Percentiles rank a stretch among this genome's conserved stretches.
Evolutionary conservation across 139 green algal species (phyloP).

Genomic region (Microglena sp.): DNA sequence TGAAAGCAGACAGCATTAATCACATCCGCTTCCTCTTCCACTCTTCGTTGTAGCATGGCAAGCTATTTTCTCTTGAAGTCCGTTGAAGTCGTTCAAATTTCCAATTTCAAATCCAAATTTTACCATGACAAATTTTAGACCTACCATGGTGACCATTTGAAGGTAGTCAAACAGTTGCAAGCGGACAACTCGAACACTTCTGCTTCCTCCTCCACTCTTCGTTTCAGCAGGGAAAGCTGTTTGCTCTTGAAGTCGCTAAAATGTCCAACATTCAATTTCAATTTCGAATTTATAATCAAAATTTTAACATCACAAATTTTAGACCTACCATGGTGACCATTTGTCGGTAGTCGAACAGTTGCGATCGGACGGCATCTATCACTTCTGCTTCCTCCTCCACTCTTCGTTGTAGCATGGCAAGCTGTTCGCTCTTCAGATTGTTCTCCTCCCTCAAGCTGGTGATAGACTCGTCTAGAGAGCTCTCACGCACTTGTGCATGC

Average conservation of each 20-base stretch:
- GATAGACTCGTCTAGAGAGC: slow-evolving; percentile 6
- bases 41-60: slow-evolving; percentile 9
- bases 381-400: slow-evolving; percentile 30
- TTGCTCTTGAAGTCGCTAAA: slow-evolving; percentile 9
- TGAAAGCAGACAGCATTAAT: slow-evolving; percentile 25
- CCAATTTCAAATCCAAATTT: no score
- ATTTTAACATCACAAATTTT: no score
- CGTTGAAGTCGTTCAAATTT: no score
- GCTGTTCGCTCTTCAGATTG: slow-evolving; percentile 11
- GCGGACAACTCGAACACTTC: slow-evolving; percentile 33
- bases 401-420: slow-evolving; percentile 14
- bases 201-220: slow-evolving; percentile 22
- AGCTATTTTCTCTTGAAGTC: slow-evolving; percentile 14
- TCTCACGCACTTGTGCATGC: slow-evolving; percentile 7
- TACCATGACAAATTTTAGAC: no score
- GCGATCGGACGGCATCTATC: slow-evolving; percentile 22
- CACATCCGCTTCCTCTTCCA: slow-evolving; percentile 30
- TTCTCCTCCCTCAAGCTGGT: slow-evolving; percentile 12
- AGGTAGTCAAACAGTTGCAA: slow-evolving; percentile 40
- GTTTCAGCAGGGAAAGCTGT: slow-evolving; percentile 13
- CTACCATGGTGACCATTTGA: slow-evolving; percentile 15
- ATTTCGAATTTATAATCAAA: no score
- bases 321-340: slow-evolving; percentile 16
- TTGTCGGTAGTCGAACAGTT: slow-evolving; percentile 35
- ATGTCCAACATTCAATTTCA: no score